A percentile compares a stretch with the other conserved stretches of the same genome.
phyloP scores from a whole-genome alignment of 805 yeast species.

The Cyberlindnera maclurae region DNA sequence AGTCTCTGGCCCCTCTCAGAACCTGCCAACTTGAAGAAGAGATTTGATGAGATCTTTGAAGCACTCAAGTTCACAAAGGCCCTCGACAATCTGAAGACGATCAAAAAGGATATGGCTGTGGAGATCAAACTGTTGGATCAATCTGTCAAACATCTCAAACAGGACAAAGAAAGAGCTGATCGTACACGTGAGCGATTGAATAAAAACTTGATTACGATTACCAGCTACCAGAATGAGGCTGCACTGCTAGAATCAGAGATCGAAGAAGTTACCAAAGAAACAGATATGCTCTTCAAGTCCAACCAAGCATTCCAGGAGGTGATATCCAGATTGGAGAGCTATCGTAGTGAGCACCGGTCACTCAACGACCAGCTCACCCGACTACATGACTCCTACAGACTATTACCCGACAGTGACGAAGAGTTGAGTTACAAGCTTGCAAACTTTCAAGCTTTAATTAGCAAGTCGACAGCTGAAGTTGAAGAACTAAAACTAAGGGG shows the following conservation, averaged over 20 bases:
- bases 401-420: conserved; percentile 37
- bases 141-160: conserved; percentile 66
- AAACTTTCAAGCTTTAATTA: conserved; percentile 32
- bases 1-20: conserved; percentile 94
- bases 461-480: conserved; percentile 26
- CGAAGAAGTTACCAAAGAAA: conserved; percentile 44
- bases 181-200: conserved; percentile 43
- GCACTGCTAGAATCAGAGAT: conserved; percentile 42
- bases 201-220: conserved; percentile 37
- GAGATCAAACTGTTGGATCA: conserved; percentile 75
- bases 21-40: conserved; percentile 79
- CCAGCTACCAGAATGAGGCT: conserved; percentile 40
- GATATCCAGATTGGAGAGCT: conserved; percentile 53
- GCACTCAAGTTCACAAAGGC: conserved; percentile 91
- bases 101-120: conserved; percentile 68
- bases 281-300: conserved; percentile 59
- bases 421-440: conserved; percentile 32
- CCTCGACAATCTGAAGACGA: conserved; percentile 64
- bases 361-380: conserved; percentile 45
- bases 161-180: conserved; percentile 68
- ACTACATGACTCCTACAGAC: conserved; percentile 38
- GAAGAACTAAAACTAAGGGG: conserved; percentile 20
- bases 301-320: conserved; percentile 78
- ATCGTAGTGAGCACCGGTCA: conserved; percentile 40
- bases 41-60: conserved; percentile 95